These are phyloP conservation scores for Xylaria sp. DNA, from an alignment of 2,329 filamentous ascomycete genomes.

Conservation along the genomic window DNA sequence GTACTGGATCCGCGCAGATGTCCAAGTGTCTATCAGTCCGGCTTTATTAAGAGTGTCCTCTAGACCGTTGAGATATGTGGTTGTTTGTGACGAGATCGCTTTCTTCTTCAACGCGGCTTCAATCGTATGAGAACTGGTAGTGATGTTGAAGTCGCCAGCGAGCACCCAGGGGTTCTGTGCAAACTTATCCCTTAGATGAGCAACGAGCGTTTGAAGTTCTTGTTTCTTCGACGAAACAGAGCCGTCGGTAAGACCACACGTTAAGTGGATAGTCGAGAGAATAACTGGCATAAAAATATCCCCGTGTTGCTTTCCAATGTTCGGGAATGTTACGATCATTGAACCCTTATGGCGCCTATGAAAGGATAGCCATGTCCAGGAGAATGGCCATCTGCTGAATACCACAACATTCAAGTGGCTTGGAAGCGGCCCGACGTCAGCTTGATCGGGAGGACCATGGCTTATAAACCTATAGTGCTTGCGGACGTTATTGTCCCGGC, in stretches of 20 bases:
- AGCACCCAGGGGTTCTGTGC: constrained; percentile 58
- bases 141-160: constrained; percentile 69
- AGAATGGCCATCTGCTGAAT: constrained; percentile 61
- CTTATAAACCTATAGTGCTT: constrained; percentile 60
- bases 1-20: constrained; percentile 50
- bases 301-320: constrained; percentile 37
- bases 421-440: constrained; percentile 59
- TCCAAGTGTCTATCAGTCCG: constrained; percentile 60
- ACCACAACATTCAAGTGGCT: constrained; percentile 67
- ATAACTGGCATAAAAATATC: constrained; percentile 49
- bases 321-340: constrained; percentile 52
- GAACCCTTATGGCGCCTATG: constrained; percentile 63
- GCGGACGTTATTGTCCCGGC: constrained; percentile 53
- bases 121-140: constrained; percentile 63
- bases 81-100: constrained; percentile 58
- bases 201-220: constrained; percentile 59
- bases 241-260: constrained; percentile 63
- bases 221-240: constrained; percentile 61
- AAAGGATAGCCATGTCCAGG: constrained; percentile 61
- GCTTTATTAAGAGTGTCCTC: constrained; percentile 53
- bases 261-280: constrained; percentile 66
- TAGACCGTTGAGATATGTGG: constrained; percentile 50
- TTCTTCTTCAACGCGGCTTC: constrained; percentile 56
- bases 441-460: constrained; percentile 60
- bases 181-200: constrained; percentile 51